A percentile compares a stretch with the other conserved stretches of the same genome.
Conservation (phyloP, 1,284 basidiomycete species). For the Ganoderma sinense region DNA sequence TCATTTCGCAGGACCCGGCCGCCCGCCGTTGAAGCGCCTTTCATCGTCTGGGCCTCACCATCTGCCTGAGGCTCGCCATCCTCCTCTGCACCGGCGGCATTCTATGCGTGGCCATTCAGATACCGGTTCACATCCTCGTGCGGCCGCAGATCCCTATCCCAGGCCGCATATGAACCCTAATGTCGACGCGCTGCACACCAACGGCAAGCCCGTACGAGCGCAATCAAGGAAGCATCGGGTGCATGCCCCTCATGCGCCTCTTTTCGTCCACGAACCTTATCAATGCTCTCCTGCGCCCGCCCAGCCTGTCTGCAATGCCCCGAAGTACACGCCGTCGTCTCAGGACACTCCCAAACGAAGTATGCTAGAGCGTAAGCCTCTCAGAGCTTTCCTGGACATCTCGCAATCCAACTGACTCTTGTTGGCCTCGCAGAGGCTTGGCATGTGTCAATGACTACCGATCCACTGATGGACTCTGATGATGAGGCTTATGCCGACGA, state of each 20-base stretch:
- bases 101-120: constrained; percentile 18
- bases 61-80: constrained; percentile 17
- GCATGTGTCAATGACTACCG: constrained; percentile 59
- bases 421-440: constrained; percentile 56
- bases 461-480: constrained; percentile 63
- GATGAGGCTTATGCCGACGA: constrained; percentile 65
- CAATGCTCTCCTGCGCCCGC: constrained; percentile 19
- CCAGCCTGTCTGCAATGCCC: constrained; percentile 22
- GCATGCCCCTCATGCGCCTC: constrained; percentile 22
- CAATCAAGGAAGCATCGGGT: constrained; percentile 31
- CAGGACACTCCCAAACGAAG: constrained; percentile 37
- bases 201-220: constrained; percentile 33
- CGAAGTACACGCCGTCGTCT: constrained; percentile 21
- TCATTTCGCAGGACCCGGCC: constrained; percentile 24
- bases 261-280: constrained; percentile 24
- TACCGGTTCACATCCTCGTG: constrained; percentile 20
- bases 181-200: constrained; percentile 23
- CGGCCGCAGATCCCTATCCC: constrained; percentile 34
- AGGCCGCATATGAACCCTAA: constrained; percentile 30
- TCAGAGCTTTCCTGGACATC: constrained; percentile 4
- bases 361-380: constrained; percentile 60
- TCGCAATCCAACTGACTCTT: not conserved
- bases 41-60: constrained; percentile 26
- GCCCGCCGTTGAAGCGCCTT: constrained; percentile 23
- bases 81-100: constrained; percentile 22